Percentiles rank a stretch among this genome's conserved stretches.
Evolutionary conservation across 352 stramenopile species (phyloP).

Genomic region (Phytophthora crassamura): DNA sequence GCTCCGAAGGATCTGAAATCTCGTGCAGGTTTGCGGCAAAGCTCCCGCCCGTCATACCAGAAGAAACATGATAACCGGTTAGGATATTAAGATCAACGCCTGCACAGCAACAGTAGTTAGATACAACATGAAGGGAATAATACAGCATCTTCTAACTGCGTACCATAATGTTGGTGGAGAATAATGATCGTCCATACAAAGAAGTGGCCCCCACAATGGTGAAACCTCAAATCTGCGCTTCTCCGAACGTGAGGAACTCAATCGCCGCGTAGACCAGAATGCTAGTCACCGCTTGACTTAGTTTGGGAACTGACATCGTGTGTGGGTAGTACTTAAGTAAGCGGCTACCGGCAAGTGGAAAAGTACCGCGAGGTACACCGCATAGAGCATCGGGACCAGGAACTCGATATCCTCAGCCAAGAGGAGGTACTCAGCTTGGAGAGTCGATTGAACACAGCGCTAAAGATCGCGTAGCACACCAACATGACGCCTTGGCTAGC

Average conservation of each 20-base stretch:
- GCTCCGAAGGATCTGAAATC: conserved; percentile 4
- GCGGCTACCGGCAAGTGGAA: conserved; percentile 25
- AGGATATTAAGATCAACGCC: conserved; percentile 31
- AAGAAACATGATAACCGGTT: conserved; percentile 15
- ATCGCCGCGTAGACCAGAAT: conserved; percentile 26
- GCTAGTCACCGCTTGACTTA: conserved; percentile 7
- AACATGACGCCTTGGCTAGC: conserved; percentile 17
- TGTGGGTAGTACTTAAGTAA: conserved; percentile 38
- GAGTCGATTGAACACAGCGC: no score
- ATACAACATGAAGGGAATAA: neutral
- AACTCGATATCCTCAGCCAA: conserved; percentile 42
- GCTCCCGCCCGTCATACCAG: conserved; percentile 15
- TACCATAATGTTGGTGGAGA: no score
- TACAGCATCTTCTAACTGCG: neutral
- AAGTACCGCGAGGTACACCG: conserved; percentile 27
- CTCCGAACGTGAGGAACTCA: conserved; percentile 21
- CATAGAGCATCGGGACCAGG: conserved; percentile 30
- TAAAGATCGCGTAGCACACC: conserved; percentile 24
- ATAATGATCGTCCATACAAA: conserved; percentile 40
- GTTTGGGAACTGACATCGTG: conserved; percentile 11
- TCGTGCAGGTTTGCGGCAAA: conserved; percentile 17
- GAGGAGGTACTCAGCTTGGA: conserved; percentile 31
- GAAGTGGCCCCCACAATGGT: conserved; percentile 29
- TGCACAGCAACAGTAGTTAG: conserved; percentile 1
- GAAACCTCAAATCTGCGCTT: conserved; percentile 30